phyloP scores from a whole-genome alignment of 2,329 filamentous ascomycete species.

The Calonectria honghensis region DNA sequence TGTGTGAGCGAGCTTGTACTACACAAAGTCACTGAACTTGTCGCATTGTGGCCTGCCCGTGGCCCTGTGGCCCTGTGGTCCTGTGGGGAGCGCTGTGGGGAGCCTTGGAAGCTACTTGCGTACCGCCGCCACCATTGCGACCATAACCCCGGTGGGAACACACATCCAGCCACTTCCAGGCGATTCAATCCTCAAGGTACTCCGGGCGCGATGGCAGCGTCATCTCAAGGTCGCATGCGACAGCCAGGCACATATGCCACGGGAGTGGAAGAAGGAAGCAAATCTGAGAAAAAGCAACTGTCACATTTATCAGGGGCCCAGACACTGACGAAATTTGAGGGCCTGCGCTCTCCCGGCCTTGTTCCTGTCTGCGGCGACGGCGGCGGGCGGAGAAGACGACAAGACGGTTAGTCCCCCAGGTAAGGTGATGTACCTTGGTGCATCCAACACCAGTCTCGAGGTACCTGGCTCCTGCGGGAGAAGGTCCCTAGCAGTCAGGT shows the following conservation, averaged over 20 bases:
- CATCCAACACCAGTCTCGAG: constrained; percentile 6
- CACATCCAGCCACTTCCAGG: constrained; percentile 33
- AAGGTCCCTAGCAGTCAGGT: constrained; percentile 22
- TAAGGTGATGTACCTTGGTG: constrained; percentile 30
- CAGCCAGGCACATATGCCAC: constrained; percentile 2
- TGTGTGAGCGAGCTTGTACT: constrained; percentile 26
- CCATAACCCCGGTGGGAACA: constrained; percentile 24
- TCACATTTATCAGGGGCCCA: constrained; percentile 31
- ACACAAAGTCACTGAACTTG: constrained; percentile 27
- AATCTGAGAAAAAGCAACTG: constrained; percentile 1
- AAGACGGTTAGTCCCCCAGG: constrained; percentile 24
- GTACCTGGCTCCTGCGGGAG: constrained; percentile 26
- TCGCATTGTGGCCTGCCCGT: constrained; percentile 16
- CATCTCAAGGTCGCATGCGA: constrained; percentile 8
- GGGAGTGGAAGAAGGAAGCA: not conserved
- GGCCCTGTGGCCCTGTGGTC: constrained; percentile 17
- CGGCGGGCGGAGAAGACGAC: constrained; percentile 29
- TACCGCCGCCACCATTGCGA: constrained; percentile 31
- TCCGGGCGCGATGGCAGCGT: not conserved
- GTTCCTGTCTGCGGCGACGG: constrained; percentile 32
- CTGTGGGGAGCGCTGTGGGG: constrained; percentile 37
- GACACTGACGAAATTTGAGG: constrained; percentile 37
- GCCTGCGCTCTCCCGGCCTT: constrained; percentile 29
- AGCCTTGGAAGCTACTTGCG: constrained; percentile 25
- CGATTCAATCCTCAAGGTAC: not conserved